Evolutionary conservation across 306 rosid genomes (phyloP), one percentile per base, ranked within the genome.

Genomic region (Coriaria nepalensis): DNA sequence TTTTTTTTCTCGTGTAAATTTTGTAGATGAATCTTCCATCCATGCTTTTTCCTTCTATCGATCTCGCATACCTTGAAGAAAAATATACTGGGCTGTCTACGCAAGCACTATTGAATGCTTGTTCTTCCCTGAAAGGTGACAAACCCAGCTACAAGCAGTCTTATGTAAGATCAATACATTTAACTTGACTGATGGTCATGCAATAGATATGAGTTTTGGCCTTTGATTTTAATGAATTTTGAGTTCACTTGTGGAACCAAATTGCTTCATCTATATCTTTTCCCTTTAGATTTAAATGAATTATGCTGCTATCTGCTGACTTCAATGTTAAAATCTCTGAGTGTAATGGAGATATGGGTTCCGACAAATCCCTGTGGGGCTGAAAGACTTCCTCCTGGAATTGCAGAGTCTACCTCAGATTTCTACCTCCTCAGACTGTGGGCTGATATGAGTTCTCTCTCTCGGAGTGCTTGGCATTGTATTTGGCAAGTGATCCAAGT

Each of bases 401-500:
- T 88, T 43, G 11, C 83, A 29, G 78, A 51, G 63, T 53, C 96
- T 37, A 65, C 83, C 57, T 83, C 96, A 4, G 96, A 88, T 78
- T 61, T 76, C 5, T 79, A 72, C 68, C 86, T 78, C 44, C 96
- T 66, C 35, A 78, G 86, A 40, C 60, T 83, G 35, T 81, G 86
- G 93, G n/a, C n/a, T n/a, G n/a, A n/a, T n/a, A n/a, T n/a, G n/a
- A n/a, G n/a, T n/a, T n/a, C n/a, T n/a, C n/a, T n/a, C 57, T 76
- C 97, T n/a, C 76, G 72, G 45, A 75, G 76, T 47, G 88, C 93
- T 51, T 88, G 95, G 95, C 95, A 86, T 36, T 88, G 96, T 43
- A 83, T 81, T 59, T 88, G 96, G 96, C 77, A 88, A 45, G 61
- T 88, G 93, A 88, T 88, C 70, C 97, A 88, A 80, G 97, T 77